These are phyloP conservation scores for Carallia pectinifolia DNA, from an alignment of 345 rosid genomes.

Conservation along the genomic window DNA sequence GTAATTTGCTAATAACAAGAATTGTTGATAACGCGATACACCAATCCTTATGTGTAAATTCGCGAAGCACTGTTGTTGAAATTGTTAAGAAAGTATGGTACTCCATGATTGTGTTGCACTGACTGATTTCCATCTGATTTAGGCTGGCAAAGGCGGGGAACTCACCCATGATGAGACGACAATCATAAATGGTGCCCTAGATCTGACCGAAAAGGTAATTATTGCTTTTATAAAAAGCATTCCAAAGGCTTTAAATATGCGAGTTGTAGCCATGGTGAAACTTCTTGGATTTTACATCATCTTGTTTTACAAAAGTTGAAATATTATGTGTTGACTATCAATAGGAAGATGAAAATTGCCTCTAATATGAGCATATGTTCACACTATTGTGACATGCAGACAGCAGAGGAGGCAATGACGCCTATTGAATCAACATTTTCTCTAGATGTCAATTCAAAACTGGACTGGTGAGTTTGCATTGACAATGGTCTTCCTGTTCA, in stretches of 20 bases:
- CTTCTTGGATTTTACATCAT: neutral
- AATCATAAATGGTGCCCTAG: conserved; percentile 33
- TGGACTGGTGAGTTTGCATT: conserved; percentile 29
- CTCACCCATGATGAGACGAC: conserved; percentile 34
- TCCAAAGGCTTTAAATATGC: neutral
- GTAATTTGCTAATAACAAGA: neutral
- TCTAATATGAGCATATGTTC: conserved; percentile 1
- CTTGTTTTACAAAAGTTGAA: conserved; percentile 5
- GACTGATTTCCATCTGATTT: neutral
- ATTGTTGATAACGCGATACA: neutral
- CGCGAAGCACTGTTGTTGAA: too few relatives aligned
- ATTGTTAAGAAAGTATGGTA: neutral
- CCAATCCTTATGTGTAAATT: too few relatives aligned
- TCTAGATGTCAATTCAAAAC: conserved; percentile 24
- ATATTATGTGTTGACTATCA: neutral
- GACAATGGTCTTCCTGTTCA: neutral
- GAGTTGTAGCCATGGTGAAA: neutral
- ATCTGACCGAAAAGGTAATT: conserved; percentile 31
- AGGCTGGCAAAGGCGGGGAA: conserved; percentile 37
- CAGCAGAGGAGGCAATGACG: conserved; percentile 34
- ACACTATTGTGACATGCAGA: conserved; percentile 22
- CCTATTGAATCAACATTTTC: conserved; percentile 32
- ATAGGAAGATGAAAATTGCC: neutral
- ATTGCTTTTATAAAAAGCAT: conserved; percentile 7
- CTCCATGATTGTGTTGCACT: neutral